These are phyloP conservation scores for Arthromyces matolae DNA, from an alignment of 768 basidiomycete species.

Conservation along the genomic window DNA sequence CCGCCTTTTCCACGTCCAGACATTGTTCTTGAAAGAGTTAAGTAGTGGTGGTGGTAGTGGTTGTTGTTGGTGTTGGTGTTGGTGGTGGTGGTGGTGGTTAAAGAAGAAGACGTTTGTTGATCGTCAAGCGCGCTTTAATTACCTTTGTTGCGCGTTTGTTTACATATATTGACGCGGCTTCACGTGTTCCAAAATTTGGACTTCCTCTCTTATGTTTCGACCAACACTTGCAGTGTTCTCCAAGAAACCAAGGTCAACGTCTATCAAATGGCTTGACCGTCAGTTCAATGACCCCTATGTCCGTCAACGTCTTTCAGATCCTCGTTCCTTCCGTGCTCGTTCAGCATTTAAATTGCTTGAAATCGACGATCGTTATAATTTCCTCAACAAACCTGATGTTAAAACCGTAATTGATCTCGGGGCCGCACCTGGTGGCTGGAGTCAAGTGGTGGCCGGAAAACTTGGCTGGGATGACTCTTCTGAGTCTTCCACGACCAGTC, in stretches of 20 bases:
- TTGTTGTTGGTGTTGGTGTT: slow-evolving; percentile 4
- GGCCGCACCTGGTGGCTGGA: slow-evolving; percentile 93
- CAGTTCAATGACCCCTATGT: slow-evolving; percentile 74
- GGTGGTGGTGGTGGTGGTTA: slow-evolving; percentile 31
- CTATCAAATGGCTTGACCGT: slow-evolving; percentile 62
- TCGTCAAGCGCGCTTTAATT: slow-evolving; percentile 33
- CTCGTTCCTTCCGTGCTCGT: slow-evolving; percentile 67
- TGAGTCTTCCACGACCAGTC: not conserved
- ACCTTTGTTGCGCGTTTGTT: slow-evolving; percentile 36
- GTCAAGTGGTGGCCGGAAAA: slow-evolving; percentile 70
- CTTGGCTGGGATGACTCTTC: slow-evolving; percentile 44
- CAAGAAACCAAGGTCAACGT: slow-evolving; percentile 39
- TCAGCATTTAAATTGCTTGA: slow-evolving; percentile 92
- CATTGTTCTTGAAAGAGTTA: slow-evolving; percentile 32
- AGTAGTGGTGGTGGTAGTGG: slow-evolving; percentile 11
- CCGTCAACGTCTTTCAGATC: slow-evolving; percentile 32
- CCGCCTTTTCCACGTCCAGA: slow-evolving; percentile 87
- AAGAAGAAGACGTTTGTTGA: slow-evolving; percentile 32
- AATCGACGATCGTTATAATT: slow-evolving; percentile 54
- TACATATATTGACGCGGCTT: slow-evolving; percentile 36
- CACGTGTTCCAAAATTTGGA: slow-evolving; percentile 4
- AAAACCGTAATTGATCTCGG: slow-evolving; percentile 80
- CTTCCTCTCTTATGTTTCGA: slow-evolving; percentile 1
- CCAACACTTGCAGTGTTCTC: not conserved
- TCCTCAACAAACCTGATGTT: slow-evolving; percentile 51